Evolutionary conservation across 2,329 filamentous ascomycete genomes (phyloP).

Genomic region (Aspergillus japonicus): DNA sequence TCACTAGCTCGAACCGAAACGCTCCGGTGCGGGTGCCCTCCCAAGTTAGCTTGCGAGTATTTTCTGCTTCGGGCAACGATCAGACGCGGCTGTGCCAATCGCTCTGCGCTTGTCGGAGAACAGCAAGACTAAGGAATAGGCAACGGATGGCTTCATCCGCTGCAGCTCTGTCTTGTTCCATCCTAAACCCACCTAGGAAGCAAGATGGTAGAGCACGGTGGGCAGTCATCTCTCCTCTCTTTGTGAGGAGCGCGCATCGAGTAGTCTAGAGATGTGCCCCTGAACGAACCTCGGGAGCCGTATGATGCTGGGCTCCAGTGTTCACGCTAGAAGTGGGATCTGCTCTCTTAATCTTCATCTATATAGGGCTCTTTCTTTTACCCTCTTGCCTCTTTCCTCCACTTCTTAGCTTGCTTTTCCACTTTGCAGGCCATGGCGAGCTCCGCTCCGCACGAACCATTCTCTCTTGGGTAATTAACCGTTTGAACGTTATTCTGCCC

Average conservation of each 20-base stretch:
- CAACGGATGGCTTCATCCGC: slow-evolving; percentile 7
- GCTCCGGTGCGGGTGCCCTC: slow-evolving; percentile 15
- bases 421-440: slow-evolving; percentile 9
- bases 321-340: slow-evolving; percentile 8
- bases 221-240: not conserved
- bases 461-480: slow-evolving; percentile 14
- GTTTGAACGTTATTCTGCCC: slow-evolving; percentile 22
- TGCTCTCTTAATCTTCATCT: not conserved
- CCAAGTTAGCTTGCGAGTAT: slow-evolving; percentile 16
- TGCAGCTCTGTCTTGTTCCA: slow-evolving; percentile 1
- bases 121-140: slow-evolving; percentile 12
- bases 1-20: slow-evolving; percentile 14
- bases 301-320: not conserved
- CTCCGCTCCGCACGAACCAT: slow-evolving; percentile 23
- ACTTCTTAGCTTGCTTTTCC: slow-evolving; percentile 4
- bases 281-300: slow-evolving; percentile 3
- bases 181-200: not conserved
- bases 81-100: slow-evolving; percentile 19
- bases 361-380: slow-evolving; percentile 5
- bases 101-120: slow-evolving; percentile 15
- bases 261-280: not conserved
- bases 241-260: not conserved
- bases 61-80: slow-evolving; percentile 26
- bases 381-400: slow-evolving; percentile 1
- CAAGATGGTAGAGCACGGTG: not conserved